These are phyloP conservation scores for Hanseniaspora valbyensis DNA, from an alignment of 805 yeast genomes.

Conservation along the genomic window DNA sequence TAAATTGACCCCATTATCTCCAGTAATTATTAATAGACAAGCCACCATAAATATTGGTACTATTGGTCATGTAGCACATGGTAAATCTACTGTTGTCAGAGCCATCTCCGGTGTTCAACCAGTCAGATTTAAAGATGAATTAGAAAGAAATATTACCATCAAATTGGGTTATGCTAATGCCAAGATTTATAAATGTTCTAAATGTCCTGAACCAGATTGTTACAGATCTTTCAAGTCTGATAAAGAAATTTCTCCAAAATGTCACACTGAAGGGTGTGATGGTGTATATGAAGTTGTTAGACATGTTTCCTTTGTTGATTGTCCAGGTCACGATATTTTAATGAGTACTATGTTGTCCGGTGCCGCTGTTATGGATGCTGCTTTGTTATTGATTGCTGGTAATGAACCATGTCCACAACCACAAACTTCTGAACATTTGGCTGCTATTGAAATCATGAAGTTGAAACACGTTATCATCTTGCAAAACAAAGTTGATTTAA, in stretches of 20 bases:
- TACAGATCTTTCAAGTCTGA: constrained; percentile 90
- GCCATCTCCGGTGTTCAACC: constrained; percentile 98
- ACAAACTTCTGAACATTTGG: constrained; percentile 97
- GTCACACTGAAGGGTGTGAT: constrained; percentile 76
- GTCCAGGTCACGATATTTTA: constrained; percentile 99
- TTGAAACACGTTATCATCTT: constrained; percentile 89
- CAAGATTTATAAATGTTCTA: constrained; percentile 84
- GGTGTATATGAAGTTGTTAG: constrained; percentile 85
- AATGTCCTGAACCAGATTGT: constrained; percentile 88
- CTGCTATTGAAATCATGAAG: constrained; percentile 98
- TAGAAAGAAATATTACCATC: constrained; percentile 97
- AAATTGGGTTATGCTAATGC: constrained; percentile 99
- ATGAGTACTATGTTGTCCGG: constrained; percentile 99
- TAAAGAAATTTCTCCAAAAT: constrained; percentile 87
- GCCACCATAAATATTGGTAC: constrained; percentile 98
- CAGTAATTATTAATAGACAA: constrained; percentile 95
- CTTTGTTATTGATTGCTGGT: constrained; percentile 89
- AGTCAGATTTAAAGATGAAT: constrained; percentile 96
- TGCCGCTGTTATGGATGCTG: constrained; percentile 99
- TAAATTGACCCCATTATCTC: constrained; percentile 72
- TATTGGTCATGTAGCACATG: constrained; percentile 93
- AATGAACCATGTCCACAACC: constrained; percentile 99
- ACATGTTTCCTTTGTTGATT: constrained; percentile 97
- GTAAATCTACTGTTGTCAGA: constrained; percentile 85
- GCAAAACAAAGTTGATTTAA: constrained; percentile 96